Evolutionary conservation across 2,329 filamentous ascomycete species (phyloP), one percentile per base, ranked within the genome.

Genomic region (Pseudogymnoascus sp.): DNA sequence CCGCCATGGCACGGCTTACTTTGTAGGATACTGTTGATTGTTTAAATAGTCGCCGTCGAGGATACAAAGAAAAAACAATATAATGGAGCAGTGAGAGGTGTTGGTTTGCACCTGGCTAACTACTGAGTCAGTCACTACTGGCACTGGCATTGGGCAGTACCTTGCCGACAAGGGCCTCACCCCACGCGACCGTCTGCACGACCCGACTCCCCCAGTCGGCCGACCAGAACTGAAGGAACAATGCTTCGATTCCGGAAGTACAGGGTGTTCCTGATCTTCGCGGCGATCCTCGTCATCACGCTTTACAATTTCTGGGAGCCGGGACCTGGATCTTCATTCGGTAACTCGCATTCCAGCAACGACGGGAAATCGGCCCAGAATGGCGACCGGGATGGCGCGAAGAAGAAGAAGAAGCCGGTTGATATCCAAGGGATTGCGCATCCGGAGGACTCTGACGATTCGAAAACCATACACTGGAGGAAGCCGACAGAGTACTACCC

Each of bases 401-500:
- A 9, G 1, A 29, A 15, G 15, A 33, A 11, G 29, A 29, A 54
- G 29, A 33, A 15, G 44, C 44, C 44, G 47, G 47, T 54, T 5
- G 47, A 54, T 54, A 54, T 33, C 21, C 47, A 54, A 13, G 29
- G 26, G 2, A 33, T 54, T 17, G 47, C 47, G 17, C n/a, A 54
- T 33, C 17, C 44, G 9, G n/a, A 5, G 29, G n/a, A 54, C 13
- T 2, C 26, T 21, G 59, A 61, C 17, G n/a, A 62, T 3, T 21
- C 21, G 47, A 33, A 54, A 33, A 64, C 65, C 66, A 75, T 85
- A 31, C 87, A 92, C 69, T 97, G 93, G 93, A 76, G 76, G 61
- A 90, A 87, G 72, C 80, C 84, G 64, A 76, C 79, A 2, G 91
- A 96, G 72, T 81, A 88, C 70, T 97, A 89, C 74, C 92, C 94